Conservation (phyloP, 2,329 filamentous ascomycete genomes). For the Lachnellula hyalina region DNA sequence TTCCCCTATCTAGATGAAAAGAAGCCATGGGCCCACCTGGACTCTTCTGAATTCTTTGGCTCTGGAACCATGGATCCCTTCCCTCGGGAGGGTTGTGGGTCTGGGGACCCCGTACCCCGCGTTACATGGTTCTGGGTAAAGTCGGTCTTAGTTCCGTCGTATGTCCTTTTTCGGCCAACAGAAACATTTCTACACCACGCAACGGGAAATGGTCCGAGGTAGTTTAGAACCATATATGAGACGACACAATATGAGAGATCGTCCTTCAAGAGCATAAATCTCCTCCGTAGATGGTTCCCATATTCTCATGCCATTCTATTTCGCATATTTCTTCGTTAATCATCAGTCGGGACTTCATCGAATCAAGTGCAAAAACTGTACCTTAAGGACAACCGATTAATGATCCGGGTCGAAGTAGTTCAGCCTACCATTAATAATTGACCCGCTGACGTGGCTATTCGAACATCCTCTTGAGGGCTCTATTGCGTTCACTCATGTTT, state of each 20-base stretch:
- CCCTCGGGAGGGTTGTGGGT: neutral
- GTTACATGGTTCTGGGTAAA: neutral
- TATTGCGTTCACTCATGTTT: too few species aligned
- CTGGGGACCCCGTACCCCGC: neutral
- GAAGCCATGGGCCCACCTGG: neutral
- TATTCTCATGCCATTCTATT: neutral
- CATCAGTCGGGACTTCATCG: neutral
- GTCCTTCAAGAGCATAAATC: neutral
- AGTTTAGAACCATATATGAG: neutral
- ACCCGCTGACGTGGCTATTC: too few species aligned
- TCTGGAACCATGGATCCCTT: neutral
- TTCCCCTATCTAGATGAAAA: neutral
- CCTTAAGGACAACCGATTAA: neutral
- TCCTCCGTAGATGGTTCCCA: neutral
- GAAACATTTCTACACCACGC: neutral
- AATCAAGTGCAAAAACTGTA: neutral
- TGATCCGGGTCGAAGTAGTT: neutral
- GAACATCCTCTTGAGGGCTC: too few species aligned
- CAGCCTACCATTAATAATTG: neutral
- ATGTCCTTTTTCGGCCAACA: neutral
- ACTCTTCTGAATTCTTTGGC: neutral
- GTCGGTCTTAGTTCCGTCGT: neutral
- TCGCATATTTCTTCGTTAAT: neutral
- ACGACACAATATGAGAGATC: neutral
- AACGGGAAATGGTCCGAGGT: neutral